Evolutionary conservation across 805 yeast species (phyloP).

Genomic region (Ogataea naganishii): DNA sequence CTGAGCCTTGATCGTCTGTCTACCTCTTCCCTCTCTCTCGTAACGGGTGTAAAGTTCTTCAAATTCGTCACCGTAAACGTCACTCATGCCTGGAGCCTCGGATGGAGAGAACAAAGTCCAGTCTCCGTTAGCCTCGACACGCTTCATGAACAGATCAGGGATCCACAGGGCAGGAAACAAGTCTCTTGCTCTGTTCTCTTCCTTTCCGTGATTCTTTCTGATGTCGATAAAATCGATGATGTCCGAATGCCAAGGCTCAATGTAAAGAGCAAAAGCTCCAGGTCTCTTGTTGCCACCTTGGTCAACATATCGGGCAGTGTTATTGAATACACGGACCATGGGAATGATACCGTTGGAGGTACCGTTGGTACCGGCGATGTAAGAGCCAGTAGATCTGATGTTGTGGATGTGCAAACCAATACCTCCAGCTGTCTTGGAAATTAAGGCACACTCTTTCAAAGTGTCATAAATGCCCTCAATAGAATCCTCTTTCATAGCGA

Average conservation of each 20-base stretch:
- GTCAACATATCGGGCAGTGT: conserved; percentile 56
- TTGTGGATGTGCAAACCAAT: conserved; percentile 55
- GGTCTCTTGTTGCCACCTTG: conserved; percentile 63
- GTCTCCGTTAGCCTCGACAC: conserved; percentile 45
- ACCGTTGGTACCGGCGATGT: conserved; percentile 56
- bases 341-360: conserved; percentile 56
- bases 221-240: conserved; percentile 50
- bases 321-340: conserved; percentile 55
- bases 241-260: conserved; percentile 60
- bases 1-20: conserved; percentile 45
- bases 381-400: conserved; percentile 50
- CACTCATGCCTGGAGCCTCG: conserved; percentile 49
- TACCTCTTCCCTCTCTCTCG: conserved; percentile 43
- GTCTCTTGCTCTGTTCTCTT: conserved; percentile 55
- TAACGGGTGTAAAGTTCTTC: conserved; percentile 41
- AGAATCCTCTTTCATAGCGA: conserved; percentile 56
- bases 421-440: conserved; percentile 57
- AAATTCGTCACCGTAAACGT: conserved; percentile 48
- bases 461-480: conserved; percentile 58
- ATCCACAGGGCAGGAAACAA: conserved; percentile 58
- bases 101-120: conserved; percentile 56
- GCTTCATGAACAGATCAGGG: conserved; percentile 53
- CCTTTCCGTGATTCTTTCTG: conserved; percentile 57
- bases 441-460: conserved; percentile 51
- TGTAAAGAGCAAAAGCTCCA: conserved; percentile 53